Conservation (phyloP, 2,329 filamentous ascomycete genomes). For the Botrytis sinoallii region DNA sequence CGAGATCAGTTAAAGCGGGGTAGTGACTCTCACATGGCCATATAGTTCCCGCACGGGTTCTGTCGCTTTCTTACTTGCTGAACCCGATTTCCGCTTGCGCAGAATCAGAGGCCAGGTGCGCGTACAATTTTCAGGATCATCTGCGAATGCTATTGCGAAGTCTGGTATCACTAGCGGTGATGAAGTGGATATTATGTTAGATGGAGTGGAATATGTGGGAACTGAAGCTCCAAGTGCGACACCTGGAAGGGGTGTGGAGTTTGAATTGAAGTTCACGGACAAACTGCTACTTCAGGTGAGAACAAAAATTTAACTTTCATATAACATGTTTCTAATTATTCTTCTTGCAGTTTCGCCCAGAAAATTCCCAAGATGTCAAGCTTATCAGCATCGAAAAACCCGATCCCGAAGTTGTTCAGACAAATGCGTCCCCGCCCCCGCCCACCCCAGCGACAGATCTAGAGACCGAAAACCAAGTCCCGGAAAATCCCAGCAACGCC, state of each 20-base stretch:
- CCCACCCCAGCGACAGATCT: conserved; percentile 27
- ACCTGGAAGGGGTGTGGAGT: conserved; percentile 52
- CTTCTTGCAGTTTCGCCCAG: conserved; percentile 44
- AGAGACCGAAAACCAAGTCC: conserved; percentile 17
- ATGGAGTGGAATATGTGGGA: conserved; percentile 60
- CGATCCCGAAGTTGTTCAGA: conserved; percentile 27
- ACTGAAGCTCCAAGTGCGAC: conserved; percentile 42
- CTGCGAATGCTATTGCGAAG: conserved; percentile 66
- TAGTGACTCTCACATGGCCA: conserved; percentile 86
- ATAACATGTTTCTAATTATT: conserved; percentile 27
- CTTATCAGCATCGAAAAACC: conserved; percentile 53
- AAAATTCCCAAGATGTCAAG: conserved; percentile 47
- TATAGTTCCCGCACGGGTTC: conserved; percentile 75
- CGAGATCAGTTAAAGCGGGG: conserved; percentile 58
- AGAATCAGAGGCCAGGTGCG: conserved; percentile 76
- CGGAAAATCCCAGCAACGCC: conserved; percentile 30
- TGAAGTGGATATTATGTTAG: conserved; percentile 63
- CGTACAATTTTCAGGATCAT: conserved; percentile 67
- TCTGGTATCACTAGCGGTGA: conserved; percentile 75
- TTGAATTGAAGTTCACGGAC: conserved; percentile 56
- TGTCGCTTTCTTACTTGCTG: conserved; percentile 76
- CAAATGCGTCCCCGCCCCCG: conserved; percentile 17
- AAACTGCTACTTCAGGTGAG: conserved; percentile 49
- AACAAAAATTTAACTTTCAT: neutral
- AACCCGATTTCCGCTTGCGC: conserved; percentile 79